Conservation (phyloP, 176 grass and related monocot genomes). For the Rhynchospora tenuis region DNA sequence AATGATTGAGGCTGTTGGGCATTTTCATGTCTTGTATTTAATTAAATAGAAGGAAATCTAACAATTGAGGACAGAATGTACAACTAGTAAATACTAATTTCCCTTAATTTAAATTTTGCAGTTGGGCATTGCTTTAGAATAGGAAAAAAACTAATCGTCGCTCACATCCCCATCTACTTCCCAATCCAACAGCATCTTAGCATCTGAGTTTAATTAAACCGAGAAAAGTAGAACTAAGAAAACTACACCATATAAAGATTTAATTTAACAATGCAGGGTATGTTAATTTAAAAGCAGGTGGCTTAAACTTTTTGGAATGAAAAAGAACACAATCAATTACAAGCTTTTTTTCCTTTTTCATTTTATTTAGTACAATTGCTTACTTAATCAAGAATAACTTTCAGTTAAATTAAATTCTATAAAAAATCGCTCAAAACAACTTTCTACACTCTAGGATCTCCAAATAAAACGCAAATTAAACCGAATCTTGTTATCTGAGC, state of each 20-base stretch:
- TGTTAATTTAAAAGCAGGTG: background rate
- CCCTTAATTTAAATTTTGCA: background rate
- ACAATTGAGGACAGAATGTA: background rate
- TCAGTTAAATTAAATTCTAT: constrained; percentile 7
- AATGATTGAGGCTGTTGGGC: background rate
- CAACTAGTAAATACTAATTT: background rate
- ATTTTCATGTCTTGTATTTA: background rate
- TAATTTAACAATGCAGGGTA: background rate
- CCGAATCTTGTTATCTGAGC: background rate
- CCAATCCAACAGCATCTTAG: background rate
- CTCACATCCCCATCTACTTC: background rate
- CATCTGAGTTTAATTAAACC: background rate
- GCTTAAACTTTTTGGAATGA: background rate
- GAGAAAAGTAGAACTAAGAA: background rate
- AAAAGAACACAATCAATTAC: background rate
- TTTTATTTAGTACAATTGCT: background rate
- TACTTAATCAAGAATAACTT: background rate
- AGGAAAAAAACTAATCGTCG: background rate
- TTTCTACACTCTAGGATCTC: background rate
- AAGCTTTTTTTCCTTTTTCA: background rate
- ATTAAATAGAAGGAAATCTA: background rate
- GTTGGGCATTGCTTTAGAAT: background rate
- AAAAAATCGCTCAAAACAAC: background rate
- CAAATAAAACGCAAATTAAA: background rate
- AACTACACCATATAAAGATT: background rate